Conservation (phyloP, 352 stramenopile genomes). For the Pythium rishiriense region DNA sequence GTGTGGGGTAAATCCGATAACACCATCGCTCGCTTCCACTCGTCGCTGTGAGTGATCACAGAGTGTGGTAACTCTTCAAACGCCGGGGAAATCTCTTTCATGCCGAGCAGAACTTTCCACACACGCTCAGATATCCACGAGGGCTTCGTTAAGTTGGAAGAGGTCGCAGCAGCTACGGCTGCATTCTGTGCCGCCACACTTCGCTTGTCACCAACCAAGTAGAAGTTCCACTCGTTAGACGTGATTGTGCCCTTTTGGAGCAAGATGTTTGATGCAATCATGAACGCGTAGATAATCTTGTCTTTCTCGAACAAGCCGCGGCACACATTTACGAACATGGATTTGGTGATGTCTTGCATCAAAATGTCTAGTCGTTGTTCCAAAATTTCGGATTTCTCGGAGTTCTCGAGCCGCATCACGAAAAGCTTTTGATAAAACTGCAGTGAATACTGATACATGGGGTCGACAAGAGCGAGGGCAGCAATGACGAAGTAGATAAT, state of each 20-base stretch:
- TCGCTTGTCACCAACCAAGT: slow-evolving; percentile 87
- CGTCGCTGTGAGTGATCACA: slow-evolving; percentile 38
- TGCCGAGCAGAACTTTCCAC: slow-evolving; percentile 70
- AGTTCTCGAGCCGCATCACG: slow-evolving; percentile 84
- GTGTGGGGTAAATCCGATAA: slow-evolving; percentile 78
- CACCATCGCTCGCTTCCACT: slow-evolving; percentile 82
- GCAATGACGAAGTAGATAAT: slow-evolving; percentile 95
- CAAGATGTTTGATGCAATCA: slow-evolving; percentile 83
- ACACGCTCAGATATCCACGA: slow-evolving; percentile 79
- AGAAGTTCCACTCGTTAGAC: slow-evolving; percentile 93
- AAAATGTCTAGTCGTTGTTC: slow-evolving; percentile 87
- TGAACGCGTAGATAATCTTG: slow-evolving; percentile 93
- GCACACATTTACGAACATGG: slow-evolving; percentile 94
- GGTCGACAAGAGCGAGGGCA: slow-evolving; percentile 92
- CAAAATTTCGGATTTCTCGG: slow-evolving; percentile 79
- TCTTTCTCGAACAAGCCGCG: slow-evolving; percentile 92
- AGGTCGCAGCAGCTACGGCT: slow-evolving; percentile 31
- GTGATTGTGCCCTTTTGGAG: slow-evolving; percentile 81
- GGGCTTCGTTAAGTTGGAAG: slow-evolving; percentile 39
- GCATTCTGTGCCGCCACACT: slow-evolving; percentile 48
- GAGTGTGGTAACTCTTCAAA: slow-evolving; percentile 54
- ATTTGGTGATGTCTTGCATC: slow-evolving; percentile 90
- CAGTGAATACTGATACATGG: slow-evolving; percentile 93
- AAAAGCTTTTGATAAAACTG: slow-evolving; percentile 95
- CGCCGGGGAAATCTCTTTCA: slow-evolving; percentile 60